Base-by-base conservation (phyloP, 1,284 basidiomycete species). In the Malassezia pachydermatis region DNA sequence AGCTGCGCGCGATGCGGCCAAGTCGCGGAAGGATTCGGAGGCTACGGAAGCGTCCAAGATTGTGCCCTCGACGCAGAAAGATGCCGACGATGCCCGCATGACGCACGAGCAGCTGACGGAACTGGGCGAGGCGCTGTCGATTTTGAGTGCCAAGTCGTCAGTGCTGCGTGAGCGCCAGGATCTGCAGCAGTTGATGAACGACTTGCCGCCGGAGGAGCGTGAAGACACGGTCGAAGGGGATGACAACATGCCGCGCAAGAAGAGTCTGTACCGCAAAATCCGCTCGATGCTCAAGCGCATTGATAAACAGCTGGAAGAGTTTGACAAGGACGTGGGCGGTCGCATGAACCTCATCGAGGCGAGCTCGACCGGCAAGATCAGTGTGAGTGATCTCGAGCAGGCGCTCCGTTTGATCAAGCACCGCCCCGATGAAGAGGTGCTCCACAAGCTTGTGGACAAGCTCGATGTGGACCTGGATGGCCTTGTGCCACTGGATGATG, bases 401-500 rank as follows among this genome's bases (percentile, higher is more conserved):
- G 90, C 90, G 14, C 76, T 98, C 51, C 80, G 82, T 45, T 85
- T 92, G 41, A 96, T 96, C 77, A 87, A 87, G 75, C 94, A 98
- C 75, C 65, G 73, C 43, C 92, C 90, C 2, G 83, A 88, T 47
- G 87, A 92, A 51, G 86, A 89, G 55, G 81, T 87, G n/a, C 84
- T 88, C 17, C 82, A 86, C 57, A 81, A 80, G 41, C 81, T 98
- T 33, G 82, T 92, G 50, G 82, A 89, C 68, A 96, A 96, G 75
- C 76, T 98, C 60, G 94, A 98, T 71, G 84, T 87, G 4, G 92
- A 98, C 75, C 82, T 88, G 74, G 92, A 98, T 67, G 90, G 92
- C 0, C 90, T 84, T 64, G 88, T 96, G 52, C 70, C 70, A 7
- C 33, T 72, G 13, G 66, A 73, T 33, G 71, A 75, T 34, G 72